These are phyloP conservation scores for Chlorella sp. DNA, from an alignment of 139 green algal species.

Conservation along the genomic window DNA sequence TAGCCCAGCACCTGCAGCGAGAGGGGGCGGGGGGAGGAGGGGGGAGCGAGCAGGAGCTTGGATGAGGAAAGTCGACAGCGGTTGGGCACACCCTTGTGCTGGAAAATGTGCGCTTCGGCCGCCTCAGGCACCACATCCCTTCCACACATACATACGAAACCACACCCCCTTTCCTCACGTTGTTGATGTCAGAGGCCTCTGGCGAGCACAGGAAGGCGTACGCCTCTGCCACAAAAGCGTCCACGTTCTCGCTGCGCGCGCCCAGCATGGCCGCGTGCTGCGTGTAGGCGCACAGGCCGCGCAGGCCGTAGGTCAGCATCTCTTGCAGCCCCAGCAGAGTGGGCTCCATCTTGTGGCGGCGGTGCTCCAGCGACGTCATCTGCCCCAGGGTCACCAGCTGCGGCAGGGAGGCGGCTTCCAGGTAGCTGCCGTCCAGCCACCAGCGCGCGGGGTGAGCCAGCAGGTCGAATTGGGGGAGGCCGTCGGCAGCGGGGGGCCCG, in stretches of 20 bases:
- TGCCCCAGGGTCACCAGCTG: conserved; percentile 26
- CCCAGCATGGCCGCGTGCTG: conserved; percentile 68
- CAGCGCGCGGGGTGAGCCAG: conserved; percentile 57
- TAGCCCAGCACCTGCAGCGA: conserved; percentile 51
- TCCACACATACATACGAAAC: background rate
- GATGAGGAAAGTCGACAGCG: background rate
- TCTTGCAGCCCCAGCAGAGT: conserved; percentile 67
- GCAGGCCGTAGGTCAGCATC: conserved; percentile 70
- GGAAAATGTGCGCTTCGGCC: background rate
- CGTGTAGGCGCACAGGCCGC: conserved; percentile 70
- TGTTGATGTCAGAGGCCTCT: background rate
- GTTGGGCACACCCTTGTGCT: background rate
- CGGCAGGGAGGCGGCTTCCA: conserved; percentile 33
- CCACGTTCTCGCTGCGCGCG: conserved; percentile 40
- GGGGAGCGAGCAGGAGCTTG: background rate
- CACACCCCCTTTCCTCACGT: background rate
- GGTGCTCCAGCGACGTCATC: conserved; percentile 38
- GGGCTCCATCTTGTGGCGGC: conserved; percentile 37
- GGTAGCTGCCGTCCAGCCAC: conserved; percentile 18
- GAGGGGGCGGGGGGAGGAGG: background rate
- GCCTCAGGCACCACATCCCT: background rate
- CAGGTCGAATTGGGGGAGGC: conserved; percentile 45
- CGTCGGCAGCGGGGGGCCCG: background rate
- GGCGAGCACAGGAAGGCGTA: conserved; percentile 45
- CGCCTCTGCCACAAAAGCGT: conserved; percentile 55